Evolutionary conservation across 2,329 filamentous ascomycete species (phyloP).

Genomic region (Sarocladium brachiariae): DNA sequence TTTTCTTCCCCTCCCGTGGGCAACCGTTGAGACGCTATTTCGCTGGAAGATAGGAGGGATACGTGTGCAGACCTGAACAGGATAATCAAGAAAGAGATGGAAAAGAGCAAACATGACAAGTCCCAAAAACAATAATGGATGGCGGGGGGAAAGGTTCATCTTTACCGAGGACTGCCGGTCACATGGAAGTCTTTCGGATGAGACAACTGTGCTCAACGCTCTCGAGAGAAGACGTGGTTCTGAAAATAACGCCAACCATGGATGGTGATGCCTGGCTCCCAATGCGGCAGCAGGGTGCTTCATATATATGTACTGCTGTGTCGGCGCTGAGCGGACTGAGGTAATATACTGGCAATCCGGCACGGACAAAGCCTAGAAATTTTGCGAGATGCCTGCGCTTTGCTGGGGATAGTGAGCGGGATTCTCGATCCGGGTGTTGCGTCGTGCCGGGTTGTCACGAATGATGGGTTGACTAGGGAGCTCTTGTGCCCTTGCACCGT

Average conservation of each 20-base stretch:
- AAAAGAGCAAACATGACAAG: too few species aligned
- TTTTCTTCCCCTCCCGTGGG: background rate
- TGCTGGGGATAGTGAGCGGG: slow-evolving; percentile 84
- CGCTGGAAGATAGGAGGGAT: too few species aligned
- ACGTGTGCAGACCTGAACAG: too few species aligned
- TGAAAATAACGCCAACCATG: background rate
- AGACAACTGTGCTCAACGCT: too few species aligned
- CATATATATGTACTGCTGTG: background rate
- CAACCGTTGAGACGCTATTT: background rate
- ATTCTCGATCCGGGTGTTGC: slow-evolving; percentile 93
- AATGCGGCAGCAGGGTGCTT: background rate
- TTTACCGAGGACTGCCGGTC: too few species aligned
- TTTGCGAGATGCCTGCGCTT: slow-evolving; percentile 92
- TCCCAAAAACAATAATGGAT: too few species aligned
- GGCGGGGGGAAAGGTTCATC: too few species aligned
- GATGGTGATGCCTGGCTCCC: background rate
- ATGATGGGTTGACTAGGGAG: slow-evolving; percentile 68
- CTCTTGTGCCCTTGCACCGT: slow-evolving; percentile 30
- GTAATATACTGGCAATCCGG: background rate
- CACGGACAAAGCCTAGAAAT: slow-evolving; percentile 61
- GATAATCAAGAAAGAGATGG: too few species aligned
- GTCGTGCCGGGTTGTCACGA: slow-evolving; percentile 81
- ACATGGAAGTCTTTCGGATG: too few species aligned
- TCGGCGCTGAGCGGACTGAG: background rate
- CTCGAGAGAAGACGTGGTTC: too few species aligned